These are phyloP conservation scores for Botryotinia narcissicola DNA, from an alignment of 2,329 filamentous ascomycete species.

Conservation along the genomic window DNA sequence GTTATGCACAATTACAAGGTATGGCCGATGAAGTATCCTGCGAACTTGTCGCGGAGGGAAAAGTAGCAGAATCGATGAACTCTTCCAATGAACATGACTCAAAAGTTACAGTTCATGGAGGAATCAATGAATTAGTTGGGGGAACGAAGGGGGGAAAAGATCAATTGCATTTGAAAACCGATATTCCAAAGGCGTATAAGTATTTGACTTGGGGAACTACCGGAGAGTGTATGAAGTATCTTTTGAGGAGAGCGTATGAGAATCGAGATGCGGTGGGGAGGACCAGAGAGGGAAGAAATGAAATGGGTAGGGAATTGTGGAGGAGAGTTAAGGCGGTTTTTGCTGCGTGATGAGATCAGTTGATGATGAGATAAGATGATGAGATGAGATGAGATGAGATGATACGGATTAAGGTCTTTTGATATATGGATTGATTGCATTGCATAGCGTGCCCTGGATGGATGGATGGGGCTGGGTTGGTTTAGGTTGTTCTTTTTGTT, in stretches of 20 bases:
- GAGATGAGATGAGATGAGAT: not conserved
- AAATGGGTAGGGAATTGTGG: slow-evolving; percentile 60
- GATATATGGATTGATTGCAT: not conserved
- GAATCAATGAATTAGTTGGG: not conserved
- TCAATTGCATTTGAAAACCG: slow-evolving; percentile 39
- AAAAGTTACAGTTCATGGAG: not conserved
- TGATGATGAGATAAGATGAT: too few species aligned
- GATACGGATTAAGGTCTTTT: not conserved
- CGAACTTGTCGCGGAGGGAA: slow-evolving; percentile 45
- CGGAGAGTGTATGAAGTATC: slow-evolving; percentile 76
- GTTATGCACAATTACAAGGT: slow-evolving; percentile 81
- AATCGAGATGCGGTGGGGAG: slow-evolving; percentile 68
- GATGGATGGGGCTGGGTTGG: not conserved
- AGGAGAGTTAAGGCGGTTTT: slow-evolving; percentile 51
- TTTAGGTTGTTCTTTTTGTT: not conserved
- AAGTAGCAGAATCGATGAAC: slow-evolving; percentile 32
- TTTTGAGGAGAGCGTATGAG: slow-evolving; percentile 67
- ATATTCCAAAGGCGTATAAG: slow-evolving; percentile 59
- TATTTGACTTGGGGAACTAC: slow-evolving; percentile 69
- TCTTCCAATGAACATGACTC: not conserved
- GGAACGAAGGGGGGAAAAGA: slow-evolving; percentile 29
- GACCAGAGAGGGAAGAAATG: slow-evolving; percentile 59
- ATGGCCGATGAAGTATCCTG: slow-evolving; percentile 94
- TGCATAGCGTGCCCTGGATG: not conserved
- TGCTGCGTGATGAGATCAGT: slow-evolving; percentile 28